A percentile compares a stretch with the other conserved stretches of the same genome.
phyloP scores from a whole-genome alignment of 805 yeast genomes.

The Kluyveromyces aestuarii region DNA sequence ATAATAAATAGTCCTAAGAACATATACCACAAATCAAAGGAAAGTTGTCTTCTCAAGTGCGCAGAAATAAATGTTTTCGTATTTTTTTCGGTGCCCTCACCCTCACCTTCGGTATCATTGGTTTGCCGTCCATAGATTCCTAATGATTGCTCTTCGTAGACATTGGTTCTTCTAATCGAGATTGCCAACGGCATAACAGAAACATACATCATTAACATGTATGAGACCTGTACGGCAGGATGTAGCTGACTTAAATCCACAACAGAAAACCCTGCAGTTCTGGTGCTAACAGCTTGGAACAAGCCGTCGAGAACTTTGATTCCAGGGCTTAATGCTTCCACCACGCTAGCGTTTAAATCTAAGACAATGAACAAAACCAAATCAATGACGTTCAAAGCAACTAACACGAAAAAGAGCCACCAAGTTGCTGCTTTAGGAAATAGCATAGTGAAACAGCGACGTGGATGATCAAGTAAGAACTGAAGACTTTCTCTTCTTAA shows the following conservation, averaged over 20 bases:
- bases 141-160: slow-evolving; percentile 91
- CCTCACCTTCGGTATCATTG: slow-evolving; percentile 20
- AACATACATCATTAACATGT: slow-evolving; percentile 95
- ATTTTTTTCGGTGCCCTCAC: slow-evolving; percentile 21
- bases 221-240: slow-evolving; percentile 89
- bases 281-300: slow-evolving; percentile 83
- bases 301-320: slow-evolving; percentile 72
- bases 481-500: slow-evolving; percentile 65
- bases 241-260: slow-evolving; percentile 62
- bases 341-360: slow-evolving; percentile 49
- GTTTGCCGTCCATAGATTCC: slow-evolving; percentile 57
- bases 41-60: slow-evolving; percentile 84
- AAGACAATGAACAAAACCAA: slow-evolving; percentile 70
- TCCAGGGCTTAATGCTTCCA: slow-evolving; percentile 53
- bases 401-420: slow-evolving; percentile 78
- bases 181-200: slow-evolving; percentile 95
- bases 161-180: slow-evolving; percentile 92
- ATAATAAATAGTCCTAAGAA: slow-evolving; percentile 78
- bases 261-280: slow-evolving; percentile 88
- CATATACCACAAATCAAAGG: slow-evolving; percentile 92
- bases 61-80: slow-evolving; percentile 64
- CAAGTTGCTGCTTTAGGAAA: slow-evolving; percentile 92
- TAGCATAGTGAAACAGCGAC: slow-evolving; percentile 88
- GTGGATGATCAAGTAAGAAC: slow-evolving; percentile 87
- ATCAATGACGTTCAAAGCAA: slow-evolving; percentile 67